Conservation (phyloP, 345 rosid species). For the Acer negundo region DNA sequence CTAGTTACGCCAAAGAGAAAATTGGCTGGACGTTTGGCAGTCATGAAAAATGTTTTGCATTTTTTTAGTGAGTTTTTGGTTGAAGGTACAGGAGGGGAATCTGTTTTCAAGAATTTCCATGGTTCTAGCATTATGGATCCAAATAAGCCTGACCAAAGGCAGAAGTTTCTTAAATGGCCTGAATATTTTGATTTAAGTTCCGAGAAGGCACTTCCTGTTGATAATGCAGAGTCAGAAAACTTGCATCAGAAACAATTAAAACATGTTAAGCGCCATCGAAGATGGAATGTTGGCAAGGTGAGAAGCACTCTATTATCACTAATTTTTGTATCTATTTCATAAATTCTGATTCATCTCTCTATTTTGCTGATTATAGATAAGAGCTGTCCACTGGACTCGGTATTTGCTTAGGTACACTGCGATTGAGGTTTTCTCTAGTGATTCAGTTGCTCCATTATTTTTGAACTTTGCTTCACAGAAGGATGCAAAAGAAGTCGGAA, state of each 20-base stretch:
- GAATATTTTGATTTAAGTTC: conserved; percentile 39
- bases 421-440: conserved; percentile 76
- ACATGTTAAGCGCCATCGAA: conserved; percentile 79
- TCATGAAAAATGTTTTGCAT: conserved; percentile 80
- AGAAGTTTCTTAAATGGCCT: conserved; percentile 59
- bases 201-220: conserved; percentile 47
- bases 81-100: conserved; percentile 90
- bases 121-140: conserved; percentile 50
- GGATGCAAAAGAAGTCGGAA: conserved; percentile 91
- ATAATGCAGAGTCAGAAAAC: conserved; percentile 50
- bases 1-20: conserved; percentile 92
- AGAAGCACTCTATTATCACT: conserved; percentile 8
- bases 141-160: conserved; percentile 61
- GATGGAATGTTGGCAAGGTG: conserved; percentile 93
- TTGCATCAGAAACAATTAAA: conserved; percentile 50
- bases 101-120: conserved; percentile 73
- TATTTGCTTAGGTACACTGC: conserved; percentile 95
- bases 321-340: conserved; percentile 22
- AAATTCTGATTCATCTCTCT: conserved; percentile 26
- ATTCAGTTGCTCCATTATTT: conserved; percentile 74
- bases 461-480: conserved; percentile 74
- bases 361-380: conserved; percentile 56
- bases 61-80: conserved; percentile 90
- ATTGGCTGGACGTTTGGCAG: conserved; percentile 83
- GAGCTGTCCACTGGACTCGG: conserved; percentile 89